Evolutionary conservation across 805 yeast species (phyloP).

Genomic region (Candida maris): DNA sequence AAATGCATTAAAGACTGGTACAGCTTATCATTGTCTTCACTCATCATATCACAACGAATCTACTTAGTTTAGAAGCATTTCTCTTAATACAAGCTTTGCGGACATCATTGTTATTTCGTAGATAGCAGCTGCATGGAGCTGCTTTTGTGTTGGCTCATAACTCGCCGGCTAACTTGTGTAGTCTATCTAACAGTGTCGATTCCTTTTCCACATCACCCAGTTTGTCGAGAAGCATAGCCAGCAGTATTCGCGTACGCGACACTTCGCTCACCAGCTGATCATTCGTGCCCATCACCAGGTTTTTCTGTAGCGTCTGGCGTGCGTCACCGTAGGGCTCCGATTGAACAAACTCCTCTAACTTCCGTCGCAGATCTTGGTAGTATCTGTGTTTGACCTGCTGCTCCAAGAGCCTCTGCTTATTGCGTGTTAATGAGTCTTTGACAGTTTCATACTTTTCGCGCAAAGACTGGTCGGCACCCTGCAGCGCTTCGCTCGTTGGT

Average conservation of each 20-base stretch:
- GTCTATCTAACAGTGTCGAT: slow-evolving; percentile 1
- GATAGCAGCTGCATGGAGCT: neutral
- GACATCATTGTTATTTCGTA: neutral
- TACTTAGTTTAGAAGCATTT: neutral
- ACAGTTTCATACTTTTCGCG: slow-evolving; percentile 24
- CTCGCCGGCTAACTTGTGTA: slow-evolving; percentile 1
- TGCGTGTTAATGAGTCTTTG: slow-evolving; percentile 12
- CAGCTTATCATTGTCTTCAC: neutral
- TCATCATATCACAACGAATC: neutral
- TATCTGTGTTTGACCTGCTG: slow-evolving; percentile 14
- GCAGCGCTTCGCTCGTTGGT: slow-evolving; percentile 24
- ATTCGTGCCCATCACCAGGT: slow-evolving; percentile 21
- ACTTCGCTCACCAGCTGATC: slow-evolving; percentile 20
- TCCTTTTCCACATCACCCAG: slow-evolving; percentile 7
- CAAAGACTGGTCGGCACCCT: slow-evolving; percentile 19
- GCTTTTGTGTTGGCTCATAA: slow-evolving; percentile 1
- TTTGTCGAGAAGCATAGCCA: slow-evolving; percentile 17
- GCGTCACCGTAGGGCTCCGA: slow-evolving; percentile 6
- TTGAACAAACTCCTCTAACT: slow-evolving; percentile 10
- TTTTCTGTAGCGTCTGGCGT: slow-evolving; percentile 17
- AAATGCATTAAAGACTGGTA: neutral
- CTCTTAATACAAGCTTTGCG: neutral
- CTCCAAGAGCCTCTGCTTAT: slow-evolving; percentile 13
- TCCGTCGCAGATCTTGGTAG: slow-evolving; percentile 16
- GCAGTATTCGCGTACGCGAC: slow-evolving; percentile 17